Evolutionary conservation across 2,329 filamentous ascomycete species (phyloP), one percentile per base, ranked within the genome.

Genomic region (Colletotrichum zoysiae): DNA sequence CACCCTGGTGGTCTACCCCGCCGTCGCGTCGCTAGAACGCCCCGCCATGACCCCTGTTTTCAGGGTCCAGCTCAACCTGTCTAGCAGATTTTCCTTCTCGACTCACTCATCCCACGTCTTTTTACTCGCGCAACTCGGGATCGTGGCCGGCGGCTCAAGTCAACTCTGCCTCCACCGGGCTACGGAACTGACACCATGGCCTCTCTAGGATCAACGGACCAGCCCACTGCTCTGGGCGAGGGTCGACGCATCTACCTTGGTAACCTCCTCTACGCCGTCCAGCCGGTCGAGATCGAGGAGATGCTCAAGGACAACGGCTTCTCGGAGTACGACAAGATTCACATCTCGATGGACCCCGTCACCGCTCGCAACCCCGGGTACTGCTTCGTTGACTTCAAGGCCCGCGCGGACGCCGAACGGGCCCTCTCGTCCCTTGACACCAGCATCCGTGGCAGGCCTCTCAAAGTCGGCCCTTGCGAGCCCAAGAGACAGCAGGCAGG

Each of bases 301-400:
- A 84, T 84, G 26, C 81, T 92, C 38, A 82, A 85, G 35, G 81
- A 84, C 40, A 76, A 77, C 26, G 80, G 78, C 40, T 82, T 85
- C 20, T 78, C 74, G 3, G 74, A 78, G 18, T 81, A 81, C 68
- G 84, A 87, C 74, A 87, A 88, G 58, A 88, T 93, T 74, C 89
- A 92, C 78, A 91, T 94, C 76, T 90, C 90, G 0, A 86, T 92
- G 65, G 91, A 94, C 76, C 87, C 90, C 1, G 89, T 92, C 79
- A 91, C 88, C 40, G 88, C 87, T 51, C 85, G 91, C 56, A 94
- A 93, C 78, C 91, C 91, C 0, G 91, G 90, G 48, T 93, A 93
- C 81, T 94, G 91, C 82, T 94, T 94, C 76, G 88, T 93, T 57
- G 91, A 94, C 76, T 88, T 94, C 69, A 79, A 80, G 57, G 85